Evolutionary conservation across 2,329 filamentous ascomycete species (phyloP).

Genomic region (Ampelomyces quisqualis): DNA sequence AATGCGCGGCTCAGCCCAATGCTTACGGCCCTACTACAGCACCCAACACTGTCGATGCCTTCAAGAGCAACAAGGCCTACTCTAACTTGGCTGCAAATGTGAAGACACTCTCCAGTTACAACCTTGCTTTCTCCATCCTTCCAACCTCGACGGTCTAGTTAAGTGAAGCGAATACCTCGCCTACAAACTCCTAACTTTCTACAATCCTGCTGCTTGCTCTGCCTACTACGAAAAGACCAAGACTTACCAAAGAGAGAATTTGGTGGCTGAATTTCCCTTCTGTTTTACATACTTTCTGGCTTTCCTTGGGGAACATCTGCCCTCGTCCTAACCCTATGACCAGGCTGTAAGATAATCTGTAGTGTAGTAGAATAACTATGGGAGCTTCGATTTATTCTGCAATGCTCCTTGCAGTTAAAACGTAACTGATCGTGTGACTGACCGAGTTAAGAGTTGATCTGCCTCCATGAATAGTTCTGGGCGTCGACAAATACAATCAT

Average conservation of each 20-base stretch:
- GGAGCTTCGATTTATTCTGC: too few relatives aligned
- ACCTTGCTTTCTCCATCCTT: conserved; percentile 21
- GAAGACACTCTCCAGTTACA: conserved; percentile 21
- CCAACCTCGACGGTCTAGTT: conserved; percentile 19
- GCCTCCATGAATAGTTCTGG: too few relatives aligned
- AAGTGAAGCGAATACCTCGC: conserved; percentile 23
- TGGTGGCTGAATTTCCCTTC: neutral
- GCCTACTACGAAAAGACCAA: conserved; percentile 19
- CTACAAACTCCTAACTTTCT: conserved; percentile 27
- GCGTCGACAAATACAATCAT: too few relatives aligned
- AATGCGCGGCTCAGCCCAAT: conserved; percentile 29
- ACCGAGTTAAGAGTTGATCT: too few relatives aligned
- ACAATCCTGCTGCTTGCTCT: conserved; percentile 21
- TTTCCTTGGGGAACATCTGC: neutral
- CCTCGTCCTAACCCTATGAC: neutral
- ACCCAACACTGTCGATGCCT: conserved; percentile 27
- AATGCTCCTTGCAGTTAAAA: too few relatives aligned
- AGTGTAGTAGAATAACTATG: neutral
- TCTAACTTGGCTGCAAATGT: conserved; percentile 25
- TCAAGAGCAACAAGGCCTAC: conserved; percentile 27
- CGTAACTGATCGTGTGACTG: too few relatives aligned
- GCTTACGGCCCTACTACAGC: conserved; percentile 21
- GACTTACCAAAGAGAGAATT: conserved; percentile 5
- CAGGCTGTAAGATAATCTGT: neutral
- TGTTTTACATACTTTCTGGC: neutral